Percentiles rank a stretch among this genome's conserved stretches.
Conservation (phyloP, 768 basidiomycete genomes). For the Boletus sensibilis region DNA sequence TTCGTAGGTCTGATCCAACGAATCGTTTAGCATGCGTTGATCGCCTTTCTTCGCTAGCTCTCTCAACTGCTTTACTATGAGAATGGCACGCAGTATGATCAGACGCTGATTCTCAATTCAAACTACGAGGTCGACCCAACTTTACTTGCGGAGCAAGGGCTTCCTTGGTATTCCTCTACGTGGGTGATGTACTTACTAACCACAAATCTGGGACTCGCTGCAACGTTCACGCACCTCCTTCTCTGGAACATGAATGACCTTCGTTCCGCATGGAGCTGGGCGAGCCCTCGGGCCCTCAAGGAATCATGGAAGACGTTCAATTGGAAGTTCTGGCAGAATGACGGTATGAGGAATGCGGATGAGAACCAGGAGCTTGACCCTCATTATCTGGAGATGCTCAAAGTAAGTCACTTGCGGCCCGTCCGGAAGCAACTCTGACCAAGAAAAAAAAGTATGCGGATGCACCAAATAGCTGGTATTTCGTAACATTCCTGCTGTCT, state of each 20-base stretch:
- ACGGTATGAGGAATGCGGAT: conserved; percentile 25
- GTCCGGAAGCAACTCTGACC: conserved; percentile 10
- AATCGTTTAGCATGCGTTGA: background rate
- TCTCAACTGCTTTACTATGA: conserved; percentile 51
- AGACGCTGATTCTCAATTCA: conserved; percentile 51
- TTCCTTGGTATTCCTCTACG: conserved; percentile 30
- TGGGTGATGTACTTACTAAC: conserved; percentile 23
- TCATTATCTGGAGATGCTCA: conserved; percentile 52
- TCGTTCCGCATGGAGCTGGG: conserved; percentile 46
- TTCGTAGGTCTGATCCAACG: conserved; percentile 43
- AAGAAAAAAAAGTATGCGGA: conserved; percentile 33
- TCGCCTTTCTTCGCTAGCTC: conserved; percentile 27
- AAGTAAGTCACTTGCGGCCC: conserved; percentile 25
- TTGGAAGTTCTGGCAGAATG: conserved; percentile 37
- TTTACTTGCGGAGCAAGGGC: conserved; percentile 43
- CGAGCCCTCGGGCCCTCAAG: conserved; percentile 27
- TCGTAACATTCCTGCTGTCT: conserved; percentile 20
- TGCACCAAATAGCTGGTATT: conserved; percentile 37
- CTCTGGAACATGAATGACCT: conserved; percentile 56
- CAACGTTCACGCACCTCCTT: conserved; percentile 50
- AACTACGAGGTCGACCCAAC: conserved; percentile 50
- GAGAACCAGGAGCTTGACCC: conserved; percentile 48
- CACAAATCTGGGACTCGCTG: conserved; percentile 36
- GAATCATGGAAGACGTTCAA: conserved; percentile 32
- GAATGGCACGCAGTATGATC: conserved; percentile 53